Conservation (phyloP, 148 eudicot genomes). For the Amaranthus cruentus region DNA sequence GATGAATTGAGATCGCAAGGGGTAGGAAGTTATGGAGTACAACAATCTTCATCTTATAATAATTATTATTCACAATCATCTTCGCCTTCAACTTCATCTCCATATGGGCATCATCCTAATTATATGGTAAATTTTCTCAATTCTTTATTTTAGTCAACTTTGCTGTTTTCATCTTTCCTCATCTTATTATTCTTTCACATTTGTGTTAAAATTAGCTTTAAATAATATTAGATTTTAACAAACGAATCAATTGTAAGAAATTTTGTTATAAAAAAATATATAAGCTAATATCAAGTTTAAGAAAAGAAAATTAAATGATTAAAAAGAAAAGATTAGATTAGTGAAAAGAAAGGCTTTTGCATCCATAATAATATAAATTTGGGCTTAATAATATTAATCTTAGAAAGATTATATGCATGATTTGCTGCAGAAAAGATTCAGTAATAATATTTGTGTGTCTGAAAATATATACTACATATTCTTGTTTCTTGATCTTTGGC, state of each 20-base stretch:
- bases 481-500: neutral
- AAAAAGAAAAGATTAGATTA: no score
- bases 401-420: neutral
- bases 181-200: neutral
- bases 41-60: slow-evolving; percentile 22
- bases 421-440: neutral
- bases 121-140: slow-evolving; percentile 19
- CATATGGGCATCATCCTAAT: slow-evolving; percentile 26
- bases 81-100: slow-evolving; percentile 27
- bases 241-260: no score
- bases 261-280: no score
- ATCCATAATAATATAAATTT: no score
- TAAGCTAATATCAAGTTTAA: no score
- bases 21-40: slow-evolving; percentile 15
- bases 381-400: no score
- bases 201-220: no score
- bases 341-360: no score
- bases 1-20: slow-evolving; percentile 29
- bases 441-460: neutral
- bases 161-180: neutral
- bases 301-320: no score
- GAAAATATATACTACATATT: neutral
- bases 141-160: neutral
- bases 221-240: no score
- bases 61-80: slow-evolving; percentile 26